These are phyloP conservation scores for Cyclotella kingstonii DNA, from an alignment of 108 stramenopile species.

Conservation along the genomic window DNA sequence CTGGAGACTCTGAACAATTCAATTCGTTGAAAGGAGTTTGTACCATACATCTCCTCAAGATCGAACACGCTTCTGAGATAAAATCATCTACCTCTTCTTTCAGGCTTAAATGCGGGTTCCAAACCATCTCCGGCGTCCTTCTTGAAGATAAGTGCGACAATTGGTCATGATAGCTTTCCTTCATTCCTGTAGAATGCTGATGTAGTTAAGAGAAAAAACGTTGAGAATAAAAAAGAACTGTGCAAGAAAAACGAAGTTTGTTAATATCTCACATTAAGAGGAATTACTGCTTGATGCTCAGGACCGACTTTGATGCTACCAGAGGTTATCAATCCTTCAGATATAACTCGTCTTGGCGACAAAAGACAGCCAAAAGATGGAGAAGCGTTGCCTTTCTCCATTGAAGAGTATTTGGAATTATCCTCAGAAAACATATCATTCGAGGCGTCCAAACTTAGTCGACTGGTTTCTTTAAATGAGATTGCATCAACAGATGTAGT, in stretches of 20 bases:
- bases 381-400: slow-evolving; percentile 13
- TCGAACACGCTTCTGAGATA: slow-evolving; percentile 39
- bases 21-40: slow-evolving; percentile 28
- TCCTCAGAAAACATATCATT: slow-evolving; percentile 14
- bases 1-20: slow-evolving; percentile 40
- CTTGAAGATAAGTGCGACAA: slow-evolving; percentile 31
- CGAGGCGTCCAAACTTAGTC: too few relatives aligned
- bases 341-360: slow-evolving; percentile 36
- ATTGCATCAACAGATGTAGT: too few relatives aligned
- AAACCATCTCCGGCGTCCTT: slow-evolving; percentile 55
- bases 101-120: slow-evolving; percentile 53
- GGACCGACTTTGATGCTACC: slow-evolving; percentile 71
- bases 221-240: not conserved
- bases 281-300: slow-evolving; percentile 65
- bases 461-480: too few relatives aligned
- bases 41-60: slow-evolving; percentile 50
- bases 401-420: slow-evolving; percentile 12
- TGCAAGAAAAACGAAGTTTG: too few relatives aligned
- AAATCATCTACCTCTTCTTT: slow-evolving; percentile 45
- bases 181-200: slow-evolving; percentile 13
- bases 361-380: slow-evolving; percentile 3
- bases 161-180: slow-evolving; percentile 14
- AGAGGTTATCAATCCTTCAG: slow-evolving; percentile 50
- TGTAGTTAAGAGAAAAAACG: not conserved
- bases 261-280: slow-evolving; percentile 15